Evolutionary conservation across 345 rosid species (phyloP), one percentile per base, ranked within the genome.

Genomic region (Lepidium aucheri): DNA sequence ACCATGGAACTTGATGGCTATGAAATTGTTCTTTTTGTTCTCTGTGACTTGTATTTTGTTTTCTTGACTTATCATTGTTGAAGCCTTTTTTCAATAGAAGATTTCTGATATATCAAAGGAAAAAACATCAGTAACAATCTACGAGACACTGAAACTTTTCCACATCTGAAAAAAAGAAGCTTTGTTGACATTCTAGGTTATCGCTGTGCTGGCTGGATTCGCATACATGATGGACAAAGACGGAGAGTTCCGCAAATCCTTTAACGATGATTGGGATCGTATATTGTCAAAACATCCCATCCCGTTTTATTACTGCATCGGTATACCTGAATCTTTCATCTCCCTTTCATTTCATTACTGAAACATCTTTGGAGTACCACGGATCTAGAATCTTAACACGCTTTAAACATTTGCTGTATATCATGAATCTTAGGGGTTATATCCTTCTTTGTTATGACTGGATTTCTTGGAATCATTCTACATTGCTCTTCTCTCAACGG

Each of bases 221-320:
- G 97, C 97, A 35, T 94, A 83, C 70, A 34, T 90, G 41, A 84
- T 94, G 96, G 97, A 90, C 74, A 90, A 88, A 80, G 92, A 90
- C 63, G 99, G 99, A 59, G 83, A 85, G 40, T 94, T 94, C 64
- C 83, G 95, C 45, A 88, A 94, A 67, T 94, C 95, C 36, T 94
- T 94, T 75, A 86, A 85, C 73, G 96, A 88, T 78, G 86, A 90
- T 40, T 94, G 96, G 99, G 97, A 94, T 76, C 95, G 90, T 45
- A 82, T 88, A 53, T 60, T 90, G 60, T 90, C 97, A 7, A 94
- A 81, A 57, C 97, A 88, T 81, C 99, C 99, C 34, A 80, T 90
- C 63, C 97, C 99, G 10, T 94, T 94, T 74, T 94, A 86, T 65
- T 94, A 94, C 55, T 90, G 97, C 78, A 84, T 94, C 16, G 99